Base-by-base conservation (phyloP, 1,284 basidiomycete species). In the Marasmius sp. region DNA sequence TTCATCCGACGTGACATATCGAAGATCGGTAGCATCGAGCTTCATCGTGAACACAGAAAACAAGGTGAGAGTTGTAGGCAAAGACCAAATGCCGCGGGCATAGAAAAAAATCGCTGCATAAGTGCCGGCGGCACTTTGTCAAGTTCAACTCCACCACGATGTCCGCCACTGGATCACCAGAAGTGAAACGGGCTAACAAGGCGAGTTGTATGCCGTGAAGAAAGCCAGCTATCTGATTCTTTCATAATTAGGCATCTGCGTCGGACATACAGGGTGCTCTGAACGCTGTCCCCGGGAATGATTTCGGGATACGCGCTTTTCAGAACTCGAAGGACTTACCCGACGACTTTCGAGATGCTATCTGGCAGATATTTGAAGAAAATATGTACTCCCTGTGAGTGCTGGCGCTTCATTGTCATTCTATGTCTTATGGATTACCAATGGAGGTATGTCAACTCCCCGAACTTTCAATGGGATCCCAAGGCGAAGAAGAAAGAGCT, bases 1-100 rank as follows among this genome's bases (percentile, higher is more conserved):
- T 74, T 98, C 95, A 64, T 98, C 96, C 33, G 90, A 82, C 9
- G 92, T 89, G 64, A 99, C 81, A 76, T 98, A 99, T 72, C 97
- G 84, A 66, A 99, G 81, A 78, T 98, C 97, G 38, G 94, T 97
- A 8, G 93, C 93, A 75, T 98, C 95, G 59, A 98, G 85, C 81
- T 94, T 96, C 95, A 98, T 97, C 60, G 50, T 54, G 53, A 41
- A 50, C 37, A 41, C 18, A 50, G 45, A 27, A 49, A 27, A n/a
- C 27, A 45, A 49, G 50, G 12, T 50, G 22, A 47, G n/a, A 20
- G 20, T 39, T 9, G 33, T 10, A 38, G 36, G 36, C 22, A 33
- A 11, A 36, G 37, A n/a, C n/a, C n/a, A n/a, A n/a, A n/a, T 20
- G 34, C 36, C 27, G 57, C 33, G 16, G 34, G 3, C 36, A 50